Conservation (phyloP, 257 asterid species). For the Jasminum sambac region DNA sequence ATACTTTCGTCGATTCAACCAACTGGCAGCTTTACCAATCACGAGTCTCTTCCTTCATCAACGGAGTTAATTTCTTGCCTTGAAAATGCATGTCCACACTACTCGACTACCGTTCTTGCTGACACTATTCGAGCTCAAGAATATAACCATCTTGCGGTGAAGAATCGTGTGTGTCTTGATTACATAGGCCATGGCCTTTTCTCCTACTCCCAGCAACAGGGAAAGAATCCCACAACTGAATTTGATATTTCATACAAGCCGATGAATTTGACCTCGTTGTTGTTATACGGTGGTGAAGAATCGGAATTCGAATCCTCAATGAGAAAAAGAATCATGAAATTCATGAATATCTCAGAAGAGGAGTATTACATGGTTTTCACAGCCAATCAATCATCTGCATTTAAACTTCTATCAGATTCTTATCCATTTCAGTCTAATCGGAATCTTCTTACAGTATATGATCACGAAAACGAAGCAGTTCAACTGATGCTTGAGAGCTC, state of each 20-base stretch:
- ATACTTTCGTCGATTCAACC: slow-evolving; percentile 47
- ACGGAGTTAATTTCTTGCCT: slow-evolving; percentile 34
- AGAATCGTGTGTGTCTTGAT: slow-evolving; percentile 63
- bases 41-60: slow-evolving; percentile 64
- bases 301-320: slow-evolving; percentile 45
- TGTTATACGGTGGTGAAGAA: slow-evolving; percentile 46
- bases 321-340: slow-evolving; percentile 49
- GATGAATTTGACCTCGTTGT: slow-evolving; percentile 39
- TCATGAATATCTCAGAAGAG: slow-evolving; percentile 65
- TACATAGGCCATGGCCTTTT: slow-evolving; percentile 80
- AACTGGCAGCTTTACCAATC: slow-evolving; percentile 61
- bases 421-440: slow-evolving; percentile 56
- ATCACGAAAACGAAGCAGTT: slow-evolving; percentile 59
- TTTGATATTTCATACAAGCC: slow-evolving; percentile 45
- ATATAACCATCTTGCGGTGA: slow-evolving; percentile 46
- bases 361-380: slow-evolving; percentile 72
- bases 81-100: slow-evolving; percentile 39
- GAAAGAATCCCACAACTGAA: slow-evolving; percentile 17
- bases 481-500: slow-evolving; percentile 50
- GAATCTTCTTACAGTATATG: slow-evolving; percentile 60
- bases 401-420: slow-evolving; percentile 61
- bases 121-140: slow-evolving; percentile 63
- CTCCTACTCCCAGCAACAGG: slow-evolving; percentile 54
- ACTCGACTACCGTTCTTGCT: slow-evolving; percentile 38
- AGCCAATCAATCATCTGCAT: slow-evolving; percentile 72